These are phyloP conservation scores for Leccinum subtestaceum DNA, from an alignment of 768 basidiomycete species.

Conservation along the genomic window DNA sequence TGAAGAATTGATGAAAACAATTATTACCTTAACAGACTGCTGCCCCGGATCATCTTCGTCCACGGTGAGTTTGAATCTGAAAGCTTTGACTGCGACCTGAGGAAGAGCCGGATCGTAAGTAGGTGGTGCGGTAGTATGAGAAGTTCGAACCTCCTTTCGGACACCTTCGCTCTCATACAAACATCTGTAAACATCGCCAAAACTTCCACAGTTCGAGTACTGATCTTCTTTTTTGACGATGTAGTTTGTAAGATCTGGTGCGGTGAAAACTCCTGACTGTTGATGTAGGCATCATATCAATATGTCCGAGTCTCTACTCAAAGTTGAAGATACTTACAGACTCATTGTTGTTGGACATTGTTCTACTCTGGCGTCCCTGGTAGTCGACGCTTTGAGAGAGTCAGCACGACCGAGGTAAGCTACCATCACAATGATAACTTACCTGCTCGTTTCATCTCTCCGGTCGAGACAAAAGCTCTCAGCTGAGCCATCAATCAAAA, in stretches of 20 bases:
- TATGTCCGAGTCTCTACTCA: no score
- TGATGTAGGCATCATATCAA: neutral
- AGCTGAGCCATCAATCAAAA: no score
- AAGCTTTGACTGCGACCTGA: neutral
- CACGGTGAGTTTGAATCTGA: neutral
- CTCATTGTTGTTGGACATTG: neutral
- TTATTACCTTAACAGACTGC: neutral
- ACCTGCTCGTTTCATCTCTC: no score
- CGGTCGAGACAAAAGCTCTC: no score
- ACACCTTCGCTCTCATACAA: neutral
- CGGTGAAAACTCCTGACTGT: neutral
- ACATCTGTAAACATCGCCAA: neutral
- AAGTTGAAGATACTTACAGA: no score
- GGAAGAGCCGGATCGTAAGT: neutral
- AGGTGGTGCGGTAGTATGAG: neutral
- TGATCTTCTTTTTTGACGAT: neutral
- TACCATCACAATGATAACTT: no score
- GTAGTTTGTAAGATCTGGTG: neutral
- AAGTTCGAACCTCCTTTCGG: neutral
- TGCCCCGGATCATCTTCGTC: neutral
- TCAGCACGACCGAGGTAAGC: no score
- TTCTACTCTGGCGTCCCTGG: no score
- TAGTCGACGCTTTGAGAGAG: no score
- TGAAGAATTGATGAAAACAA: neutral
- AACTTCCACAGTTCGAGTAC: neutral